These are phyloP conservation scores for Penicillium cosmopolitanum DNA, from an alignment of 495 filamentous ascomycete genomes.

Conservation along the genomic window DNA sequence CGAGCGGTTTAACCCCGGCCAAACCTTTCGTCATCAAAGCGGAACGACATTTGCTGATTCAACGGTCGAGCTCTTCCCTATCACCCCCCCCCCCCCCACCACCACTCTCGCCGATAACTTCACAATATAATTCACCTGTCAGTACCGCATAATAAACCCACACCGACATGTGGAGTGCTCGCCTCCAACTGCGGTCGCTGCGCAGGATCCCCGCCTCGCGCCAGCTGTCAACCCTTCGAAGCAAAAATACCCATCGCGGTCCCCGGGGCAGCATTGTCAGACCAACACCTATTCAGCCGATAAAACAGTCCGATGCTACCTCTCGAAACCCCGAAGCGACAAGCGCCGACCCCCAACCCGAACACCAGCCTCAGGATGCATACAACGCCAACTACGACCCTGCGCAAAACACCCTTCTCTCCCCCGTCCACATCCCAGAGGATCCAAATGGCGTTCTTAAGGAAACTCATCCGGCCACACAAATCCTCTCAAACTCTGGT, in stretches of 20 bases:
- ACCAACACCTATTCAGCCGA: constrained; percentile 22
- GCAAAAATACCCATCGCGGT: constrained; percentile 30
- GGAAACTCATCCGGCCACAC: constrained; percentile 61
- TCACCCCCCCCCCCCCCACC: neutral
- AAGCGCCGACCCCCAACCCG: constrained; percentile 9
- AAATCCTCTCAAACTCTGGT: constrained; percentile 62
- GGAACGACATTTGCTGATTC: neutral
- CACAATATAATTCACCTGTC: neutral
- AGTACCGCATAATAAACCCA: neutral
- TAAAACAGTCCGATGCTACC: constrained; percentile 14
- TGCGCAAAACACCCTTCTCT: constrained; percentile 50
- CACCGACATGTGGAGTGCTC: constrained; percentile 36
- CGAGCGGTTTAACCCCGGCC: constrained; percentile 35
- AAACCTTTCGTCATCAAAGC: constrained; percentile 31
- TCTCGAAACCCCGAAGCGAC: constrained; percentile 15
- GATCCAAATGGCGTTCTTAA: constrained; percentile 65
- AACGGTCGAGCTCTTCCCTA: neutral
- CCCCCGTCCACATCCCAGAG: constrained; percentile 63
- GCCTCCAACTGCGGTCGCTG: constrained; percentile 27
- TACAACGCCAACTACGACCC: constrained; percentile 39
- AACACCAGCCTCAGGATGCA: constrained; percentile 17
- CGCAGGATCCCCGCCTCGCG: constrained; percentile 31
- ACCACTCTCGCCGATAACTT: neutral
- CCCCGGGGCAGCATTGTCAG: constrained; percentile 39
- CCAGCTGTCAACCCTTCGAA: constrained; percentile 37